These are phyloP conservation scores for Orbilia brochopaga DNA, from an alignment of 2,329 filamentous ascomycete genomes.

Conservation along the genomic window DNA sequence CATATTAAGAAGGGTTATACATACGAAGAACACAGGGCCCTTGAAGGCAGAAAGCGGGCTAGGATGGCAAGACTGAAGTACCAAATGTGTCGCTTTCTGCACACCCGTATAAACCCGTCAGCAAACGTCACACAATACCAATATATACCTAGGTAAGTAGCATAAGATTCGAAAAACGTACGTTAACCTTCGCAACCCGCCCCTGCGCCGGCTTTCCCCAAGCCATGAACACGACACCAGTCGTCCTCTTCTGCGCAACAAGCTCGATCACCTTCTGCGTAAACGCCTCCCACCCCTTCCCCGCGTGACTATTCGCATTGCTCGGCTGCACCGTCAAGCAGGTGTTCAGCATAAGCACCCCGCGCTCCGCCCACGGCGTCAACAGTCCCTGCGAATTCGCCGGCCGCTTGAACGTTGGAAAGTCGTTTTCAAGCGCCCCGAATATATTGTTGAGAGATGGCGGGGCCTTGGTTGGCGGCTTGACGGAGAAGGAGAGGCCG, in stretches of 20 bases:
- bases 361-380: slow-evolving; percentile 90
- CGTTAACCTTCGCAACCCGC: slow-evolving; percentile 75
- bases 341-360: slow-evolving; percentile 91
- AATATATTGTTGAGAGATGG: slow-evolving; percentile 95
- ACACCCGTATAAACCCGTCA: not conserved
- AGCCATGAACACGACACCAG: slow-evolving; percentile 90
- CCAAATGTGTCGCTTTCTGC: slow-evolving; percentile 70
- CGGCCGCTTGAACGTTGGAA: slow-evolving; percentile 76
- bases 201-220: slow-evolving; percentile 88
- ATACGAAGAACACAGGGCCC: slow-evolving; percentile 68
- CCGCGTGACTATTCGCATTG: slow-evolving; percentile 82
- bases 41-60: slow-evolving; percentile 84
- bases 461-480: slow-evolving; percentile 83
- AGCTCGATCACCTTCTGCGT: slow-evolving; percentile 91
- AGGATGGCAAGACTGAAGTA: slow-evolving; percentile 86
- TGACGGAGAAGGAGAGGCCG: slow-evolving; percentile 93
- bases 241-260: slow-evolving; percentile 75
- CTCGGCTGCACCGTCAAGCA: slow-evolving; percentile 91
- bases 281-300: slow-evolving; percentile 89
- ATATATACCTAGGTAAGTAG: not conserved
- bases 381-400: slow-evolving; percentile 80
- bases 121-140: not conserved
- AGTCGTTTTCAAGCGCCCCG: slow-evolving; percentile 83
- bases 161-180: slow-evolving; percentile 6
- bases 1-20: slow-evolving; percentile 55